Evolutionary conservation across 2,329 filamentous ascomycete species (phyloP), one percentile per base, ranked within the genome.

Genomic region (Colletotrichum sp.): DNA sequence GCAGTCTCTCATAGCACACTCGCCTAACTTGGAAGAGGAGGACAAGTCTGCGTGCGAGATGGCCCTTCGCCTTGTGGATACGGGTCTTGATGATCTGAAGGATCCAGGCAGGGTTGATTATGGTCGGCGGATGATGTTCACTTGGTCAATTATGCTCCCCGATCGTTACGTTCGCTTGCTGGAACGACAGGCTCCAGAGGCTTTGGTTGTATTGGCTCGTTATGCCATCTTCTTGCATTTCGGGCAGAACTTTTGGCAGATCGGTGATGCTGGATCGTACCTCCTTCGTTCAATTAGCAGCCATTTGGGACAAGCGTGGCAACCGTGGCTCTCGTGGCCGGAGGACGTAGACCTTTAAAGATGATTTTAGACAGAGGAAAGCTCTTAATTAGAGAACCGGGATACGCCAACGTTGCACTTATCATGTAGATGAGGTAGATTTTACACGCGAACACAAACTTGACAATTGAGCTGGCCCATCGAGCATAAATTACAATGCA

Each of bases 331-430:
- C 18, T 49, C 10, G 44, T 49, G 44, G n/a, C 44, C 44, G 2
- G 44, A 49, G 6, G 44, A 49, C n/a, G 0, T 49, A 21, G 44
- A 49, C 9, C 44, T 49, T 21, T 12, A 21, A 3, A 49, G 3
- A 7, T 49, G n/a, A 3, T 13, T 13, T 21, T 13, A 49, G 44
- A 49, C n/a, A 13, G n/a, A 12, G 10, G 1, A 13, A 21, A 49
- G 44, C 2, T 49, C 10, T 12, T 7, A 5, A 2, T 21, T 21
- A 21, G 0, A 2, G 0, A 16, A 8, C 6, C 6, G 9, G 44
- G 5, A 13, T 49, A 8, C 10, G 10, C 10, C 5, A 49, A 1
- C 0, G 18, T 3, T 49, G 18, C 10, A 4, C 3, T 12, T 49
- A 21, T 3, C 1, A n/a, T 49, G 0, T 21, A 49, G 18, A 49